Conservation (phyloP, 805 yeast genomes). For the Wickerhamomyces bovis region DNA sequence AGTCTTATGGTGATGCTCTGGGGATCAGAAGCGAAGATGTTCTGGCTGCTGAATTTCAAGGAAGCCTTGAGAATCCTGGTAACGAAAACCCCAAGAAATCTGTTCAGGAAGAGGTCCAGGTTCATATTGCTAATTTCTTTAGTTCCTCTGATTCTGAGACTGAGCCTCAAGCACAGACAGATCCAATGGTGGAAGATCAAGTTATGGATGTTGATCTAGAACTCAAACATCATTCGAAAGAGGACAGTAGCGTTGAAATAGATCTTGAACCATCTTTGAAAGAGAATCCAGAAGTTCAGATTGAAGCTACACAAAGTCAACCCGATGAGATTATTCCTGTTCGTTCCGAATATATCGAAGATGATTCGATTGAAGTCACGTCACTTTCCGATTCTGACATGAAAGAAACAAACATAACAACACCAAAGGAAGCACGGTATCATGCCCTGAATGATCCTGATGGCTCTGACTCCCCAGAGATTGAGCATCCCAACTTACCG, state of each 20-base stretch:
- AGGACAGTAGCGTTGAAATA: background rate
- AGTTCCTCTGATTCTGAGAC: background rate
- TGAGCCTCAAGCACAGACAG: background rate
- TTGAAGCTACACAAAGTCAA: background rate
- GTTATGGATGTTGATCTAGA: background rate
- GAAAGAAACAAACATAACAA: too few species aligned
- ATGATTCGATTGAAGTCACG: background rate
- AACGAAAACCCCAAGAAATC: background rate
- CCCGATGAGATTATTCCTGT: background rate
- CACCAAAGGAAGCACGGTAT: too few species aligned
- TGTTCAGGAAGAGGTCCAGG: background rate
- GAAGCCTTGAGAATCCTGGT: background rate
- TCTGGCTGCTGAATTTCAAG: background rate
- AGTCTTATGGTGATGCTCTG: background rate
- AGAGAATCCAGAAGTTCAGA: background rate
- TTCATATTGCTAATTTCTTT: background rate
- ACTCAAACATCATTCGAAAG: too few species aligned
- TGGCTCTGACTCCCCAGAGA: background rate
- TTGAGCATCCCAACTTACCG: background rate
- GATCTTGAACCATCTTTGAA: background rate
- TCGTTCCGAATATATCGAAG: background rate
- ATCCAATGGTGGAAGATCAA: background rate
- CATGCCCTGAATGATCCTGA: too few species aligned
- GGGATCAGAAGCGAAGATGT: background rate
- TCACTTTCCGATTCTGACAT: background rate